phyloP scores from a whole-genome alignment of 768 basidiomycete genomes.

The Calvatia gigantea region DNA sequence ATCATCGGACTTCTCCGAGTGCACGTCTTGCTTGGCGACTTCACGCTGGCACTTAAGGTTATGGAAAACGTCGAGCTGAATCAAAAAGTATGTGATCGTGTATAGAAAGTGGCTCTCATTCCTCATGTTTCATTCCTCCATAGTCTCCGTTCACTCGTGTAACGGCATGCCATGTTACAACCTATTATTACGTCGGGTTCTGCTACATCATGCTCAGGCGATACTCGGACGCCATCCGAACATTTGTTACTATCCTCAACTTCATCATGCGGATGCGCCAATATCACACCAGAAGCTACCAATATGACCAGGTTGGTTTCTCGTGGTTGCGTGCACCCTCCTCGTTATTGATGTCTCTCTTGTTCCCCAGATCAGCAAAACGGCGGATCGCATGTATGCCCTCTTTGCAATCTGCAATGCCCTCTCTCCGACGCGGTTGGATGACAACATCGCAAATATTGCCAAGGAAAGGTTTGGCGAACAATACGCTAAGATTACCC shows the following conservation, averaged over 20 bases:
- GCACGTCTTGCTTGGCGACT: slow-evolving; percentile 94
- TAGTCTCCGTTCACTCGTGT: slow-evolving; percentile 88
- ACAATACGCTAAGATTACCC: slow-evolving; percentile 80
- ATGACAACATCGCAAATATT: slow-evolving; percentile 91
- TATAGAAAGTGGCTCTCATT: neutral
- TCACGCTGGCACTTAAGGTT: slow-evolving; percentile 89
- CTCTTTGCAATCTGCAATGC: slow-evolving; percentile 92
- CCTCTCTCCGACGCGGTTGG: slow-evolving; percentile 86
- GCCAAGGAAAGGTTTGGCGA: slow-evolving; percentile 95
- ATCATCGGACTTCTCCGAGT: slow-evolving; percentile 94
- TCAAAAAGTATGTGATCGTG: slow-evolving; percentile 59
- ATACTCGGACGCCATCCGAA: slow-evolving; percentile 93
- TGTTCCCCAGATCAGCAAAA: slow-evolving; percentile 80
- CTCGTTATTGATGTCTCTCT: slow-evolving; percentile 4
- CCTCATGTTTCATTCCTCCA: slow-evolving; percentile 16
- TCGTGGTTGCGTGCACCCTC: neutral
- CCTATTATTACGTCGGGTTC: slow-evolving; percentile 95
- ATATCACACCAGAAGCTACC: slow-evolving; percentile 94
- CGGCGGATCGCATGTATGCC: slow-evolving; percentile 97
- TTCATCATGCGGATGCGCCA: slow-evolving; percentile 96
- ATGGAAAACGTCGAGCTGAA: slow-evolving; percentile 93
- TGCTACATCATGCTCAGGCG: slow-evolving; percentile 94
- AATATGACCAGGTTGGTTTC: slow-evolving; percentile 81
- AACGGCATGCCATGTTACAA: slow-evolving; percentile 94
- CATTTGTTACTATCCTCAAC: slow-evolving; percentile 89